These are phyloP conservation scores for Sclerotinia borealis DNA, from an alignment of 2,329 filamentous ascomycete species.

Conservation along the genomic window DNA sequence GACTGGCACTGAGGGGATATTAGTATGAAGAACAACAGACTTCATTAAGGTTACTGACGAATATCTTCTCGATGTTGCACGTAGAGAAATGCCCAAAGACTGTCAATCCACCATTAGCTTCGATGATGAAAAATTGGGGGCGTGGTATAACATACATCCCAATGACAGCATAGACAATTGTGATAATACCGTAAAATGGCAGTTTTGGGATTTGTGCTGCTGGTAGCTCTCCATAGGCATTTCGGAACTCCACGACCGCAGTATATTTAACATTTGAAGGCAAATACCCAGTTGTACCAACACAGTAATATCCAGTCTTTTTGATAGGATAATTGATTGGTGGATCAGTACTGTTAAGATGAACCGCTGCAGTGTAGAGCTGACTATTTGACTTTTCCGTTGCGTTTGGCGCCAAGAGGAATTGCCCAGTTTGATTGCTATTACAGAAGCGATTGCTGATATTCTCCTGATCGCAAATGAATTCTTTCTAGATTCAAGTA, in stretches of 20 bases:
- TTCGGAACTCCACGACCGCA: constrained; percentile 84
- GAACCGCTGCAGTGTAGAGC: constrained; percentile 74
- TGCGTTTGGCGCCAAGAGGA: constrained; percentile 73
- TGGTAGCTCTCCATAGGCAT: constrained; percentile 92
- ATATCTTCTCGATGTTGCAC: constrained; percentile 93
- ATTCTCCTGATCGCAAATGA: constrained; percentile 70
- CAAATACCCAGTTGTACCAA: constrained; percentile 69
- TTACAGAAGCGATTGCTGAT: constrained; percentile 69
- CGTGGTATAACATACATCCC: constrained; percentile 48
- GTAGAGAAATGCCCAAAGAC: constrained; percentile 92
- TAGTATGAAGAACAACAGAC: constrained; percentile 16
- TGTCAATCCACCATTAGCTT: constrained; percentile 28
- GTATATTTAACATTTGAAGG: constrained; percentile 58
- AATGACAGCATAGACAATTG: constrained; percentile 87
- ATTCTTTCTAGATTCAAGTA: constrained; percentile 44
- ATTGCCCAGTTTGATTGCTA: constrained; percentile 71
- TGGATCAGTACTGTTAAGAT: constrained; percentile 64
- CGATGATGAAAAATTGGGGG: constrained; percentile 5
- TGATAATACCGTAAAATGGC: constrained; percentile 92
- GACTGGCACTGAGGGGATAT: constrained; percentile 65
- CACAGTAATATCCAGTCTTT: constrained; percentile 94
- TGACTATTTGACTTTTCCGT: constrained; percentile 62
- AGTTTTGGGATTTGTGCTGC: constrained; percentile 95
- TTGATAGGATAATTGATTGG: constrained; percentile 77
- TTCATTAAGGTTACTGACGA: constrained; percentile 42